These are phyloP conservation scores for Beauveria bassiana DNA, from an alignment of 2,329 filamentous ascomycete species.

Conservation along the genomic window DNA sequence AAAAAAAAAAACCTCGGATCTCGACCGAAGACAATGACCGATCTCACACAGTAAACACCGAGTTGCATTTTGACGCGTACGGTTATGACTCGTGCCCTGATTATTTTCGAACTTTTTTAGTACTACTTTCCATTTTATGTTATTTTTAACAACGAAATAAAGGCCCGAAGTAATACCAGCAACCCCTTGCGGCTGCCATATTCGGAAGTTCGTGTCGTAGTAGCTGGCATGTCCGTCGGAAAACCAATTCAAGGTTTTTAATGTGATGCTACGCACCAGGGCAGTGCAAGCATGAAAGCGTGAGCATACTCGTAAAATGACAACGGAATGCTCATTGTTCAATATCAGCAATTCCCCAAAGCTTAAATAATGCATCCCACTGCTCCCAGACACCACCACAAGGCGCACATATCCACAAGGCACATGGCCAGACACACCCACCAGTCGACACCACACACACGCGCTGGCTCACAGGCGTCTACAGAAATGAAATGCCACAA, in stretches of 20 bases:
- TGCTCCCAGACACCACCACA: neutral
- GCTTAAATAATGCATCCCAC: neutral
- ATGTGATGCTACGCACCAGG: neutral
- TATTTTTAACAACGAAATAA: neutral
- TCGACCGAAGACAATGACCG: conserved; percentile 5
- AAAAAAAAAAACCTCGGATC: neutral
- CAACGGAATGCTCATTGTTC: neutral
- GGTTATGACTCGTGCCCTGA: conserved; percentile 1
- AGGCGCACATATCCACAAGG: neutral
- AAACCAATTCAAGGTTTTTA: neutral
- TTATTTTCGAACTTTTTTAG: neutral
- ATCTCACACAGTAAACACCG: conserved; percentile 2
- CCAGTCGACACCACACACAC: neutral
- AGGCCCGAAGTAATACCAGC: neutral
- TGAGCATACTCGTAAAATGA: neutral
- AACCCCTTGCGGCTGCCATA: neutral
- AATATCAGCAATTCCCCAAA: too few relatives aligned
- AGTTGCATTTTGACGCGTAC: neutral
- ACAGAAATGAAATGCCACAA: neutral
- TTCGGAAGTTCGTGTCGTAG: neutral
- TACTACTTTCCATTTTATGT: neutral
- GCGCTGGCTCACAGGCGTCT: neutral
- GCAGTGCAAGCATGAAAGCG: neutral
- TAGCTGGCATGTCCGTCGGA: neutral
- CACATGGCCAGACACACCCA: neutral